These are phyloP conservation scores for Biscogniauxia mediterranea DNA, from an alignment of 2,329 filamentous ascomycete species.

Conservation along the genomic window DNA sequence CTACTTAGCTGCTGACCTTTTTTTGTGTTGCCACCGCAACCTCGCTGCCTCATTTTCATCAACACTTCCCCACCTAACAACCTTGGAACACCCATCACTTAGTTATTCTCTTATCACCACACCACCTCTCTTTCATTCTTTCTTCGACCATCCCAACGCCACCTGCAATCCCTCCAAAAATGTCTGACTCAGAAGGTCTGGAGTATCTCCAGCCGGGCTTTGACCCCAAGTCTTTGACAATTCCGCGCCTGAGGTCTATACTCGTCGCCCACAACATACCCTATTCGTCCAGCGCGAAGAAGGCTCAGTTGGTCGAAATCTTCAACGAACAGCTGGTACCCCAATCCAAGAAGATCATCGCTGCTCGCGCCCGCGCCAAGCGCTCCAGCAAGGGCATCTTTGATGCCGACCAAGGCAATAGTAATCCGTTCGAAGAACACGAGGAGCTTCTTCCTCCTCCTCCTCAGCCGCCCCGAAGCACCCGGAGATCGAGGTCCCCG, in stretches of 20 bases:
- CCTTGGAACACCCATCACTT: background rate
- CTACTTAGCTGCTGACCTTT: background rate
- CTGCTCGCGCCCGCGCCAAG: constrained; percentile 73
- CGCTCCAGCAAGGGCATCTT: constrained; percentile 84
- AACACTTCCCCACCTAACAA: background rate
- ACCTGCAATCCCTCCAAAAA: constrained; percentile 31
- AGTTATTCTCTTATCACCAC: background rate
- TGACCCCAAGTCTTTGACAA: constrained; percentile 77
- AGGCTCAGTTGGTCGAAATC: constrained; percentile 79
- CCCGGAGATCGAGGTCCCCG: constrained; percentile 53
- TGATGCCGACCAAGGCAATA: constrained; percentile 63
- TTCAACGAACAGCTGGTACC: constrained; percentile 78
- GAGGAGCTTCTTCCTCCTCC: constrained; percentile 45
- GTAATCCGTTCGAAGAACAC: constrained; percentile 60
- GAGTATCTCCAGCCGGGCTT: constrained; percentile 88
- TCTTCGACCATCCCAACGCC: background rate
- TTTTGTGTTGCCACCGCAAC: background rate
- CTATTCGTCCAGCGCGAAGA: constrained; percentile 89
- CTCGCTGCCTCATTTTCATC: background rate
- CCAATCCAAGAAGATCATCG: constrained; percentile 73
- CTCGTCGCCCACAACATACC: constrained; percentile 83
- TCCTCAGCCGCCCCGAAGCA: constrained; percentile 40
- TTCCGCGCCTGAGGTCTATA: constrained; percentile 86
- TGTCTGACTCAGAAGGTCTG: constrained; percentile 64
- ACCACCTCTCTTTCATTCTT: background rate